Percentiles rank a stretch among this genome's conserved stretches.
phyloP scores from a whole-genome alignment of 768 basidiomycete genomes.

The Russula emetica region DNA sequence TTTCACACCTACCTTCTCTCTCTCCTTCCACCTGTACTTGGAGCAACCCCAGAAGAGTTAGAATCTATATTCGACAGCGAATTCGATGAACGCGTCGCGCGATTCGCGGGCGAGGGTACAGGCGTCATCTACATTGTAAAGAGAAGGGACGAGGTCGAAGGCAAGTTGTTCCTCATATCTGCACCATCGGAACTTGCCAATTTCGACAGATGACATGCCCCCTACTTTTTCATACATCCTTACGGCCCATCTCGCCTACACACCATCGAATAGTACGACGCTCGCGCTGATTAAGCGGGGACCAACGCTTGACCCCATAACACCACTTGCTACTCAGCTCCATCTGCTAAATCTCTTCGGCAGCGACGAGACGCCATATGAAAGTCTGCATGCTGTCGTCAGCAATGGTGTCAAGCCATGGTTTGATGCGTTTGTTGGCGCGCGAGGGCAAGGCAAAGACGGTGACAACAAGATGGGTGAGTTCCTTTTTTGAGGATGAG shows the following conservation, averaged over 20 bases:
- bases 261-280: slow-evolving; percentile 74
- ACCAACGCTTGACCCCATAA: slow-evolving; percentile 72
- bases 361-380: slow-evolving; percentile 87
- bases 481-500: slow-evolving; percentile 13
- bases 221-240: slow-evolving; percentile 64
- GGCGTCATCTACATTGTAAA: slow-evolving; percentile 83
- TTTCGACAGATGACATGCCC: slow-evolving; percentile 54
- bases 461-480: slow-evolving; percentile 77
- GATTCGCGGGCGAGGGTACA: slow-evolving; percentile 72
- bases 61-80: slow-evolving; percentile 63
- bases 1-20: slow-evolving; percentile 69
- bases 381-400: slow-evolving; percentile 91
- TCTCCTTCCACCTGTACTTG: slow-evolving; percentile 78
- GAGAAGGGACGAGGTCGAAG: slow-evolving; percentile 67
- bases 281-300: slow-evolving; percentile 94
- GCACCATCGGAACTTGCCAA: slow-evolving; percentile 6
- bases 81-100: slow-evolving; percentile 69
- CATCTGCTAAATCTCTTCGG: slow-evolving; percentile 92
- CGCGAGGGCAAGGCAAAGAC: slow-evolving; percentile 71
- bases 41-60: slow-evolving; percentile 61
- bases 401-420: slow-evolving; percentile 95
- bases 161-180: slow-evolving; percentile 38
- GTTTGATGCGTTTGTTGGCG: slow-evolving; percentile 96
- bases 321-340: slow-evolving; percentile 77
- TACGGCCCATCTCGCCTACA: slow-evolving; percentile 72